These are phyloP conservation scores for Penicillium rolfsii DNA, from an alignment of 2,329 filamentous ascomycete genomes.

Conservation along the genomic window DNA sequence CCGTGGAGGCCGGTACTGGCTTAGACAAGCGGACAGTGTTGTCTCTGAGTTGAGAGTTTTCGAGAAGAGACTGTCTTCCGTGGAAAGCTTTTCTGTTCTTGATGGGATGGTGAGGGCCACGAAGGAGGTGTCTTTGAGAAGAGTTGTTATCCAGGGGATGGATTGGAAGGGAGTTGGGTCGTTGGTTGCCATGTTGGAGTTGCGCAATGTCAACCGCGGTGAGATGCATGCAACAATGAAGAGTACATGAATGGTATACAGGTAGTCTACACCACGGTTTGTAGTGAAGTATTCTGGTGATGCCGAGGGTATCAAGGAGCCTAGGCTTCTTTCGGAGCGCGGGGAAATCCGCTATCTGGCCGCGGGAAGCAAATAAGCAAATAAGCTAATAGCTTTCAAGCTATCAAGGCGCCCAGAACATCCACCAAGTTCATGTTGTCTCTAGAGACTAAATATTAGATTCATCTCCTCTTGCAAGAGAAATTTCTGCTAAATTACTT, in stretches of 20 bases:
- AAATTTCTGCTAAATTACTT: too few species aligned
- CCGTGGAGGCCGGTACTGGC: slow-evolving; percentile 7
- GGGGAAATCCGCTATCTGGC: neutral
- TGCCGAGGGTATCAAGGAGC: neutral
- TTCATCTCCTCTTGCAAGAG: too few species aligned
- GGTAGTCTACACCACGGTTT: neutral
- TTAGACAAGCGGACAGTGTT: slow-evolving; percentile 11
- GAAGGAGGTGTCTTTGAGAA: slow-evolving; percentile 13
- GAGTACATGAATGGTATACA: neutral
- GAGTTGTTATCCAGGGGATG: slow-evolving; percentile 14
- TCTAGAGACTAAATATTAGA: neutral
- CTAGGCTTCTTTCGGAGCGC: neutral
- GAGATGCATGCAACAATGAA: neutral
- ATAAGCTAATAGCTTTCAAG: neutral
- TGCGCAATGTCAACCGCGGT: neutral
- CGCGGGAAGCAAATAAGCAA: neutral
- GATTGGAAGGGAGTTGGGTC: slow-evolving; percentile 6
- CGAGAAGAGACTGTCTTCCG: slow-evolving; percentile 13
- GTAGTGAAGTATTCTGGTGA: neutral
- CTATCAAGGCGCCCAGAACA: neutral
- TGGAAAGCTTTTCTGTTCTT: slow-evolving; percentile 6
- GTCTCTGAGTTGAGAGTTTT: slow-evolving; percentile 8
- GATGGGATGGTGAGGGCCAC: slow-evolving; percentile 3
- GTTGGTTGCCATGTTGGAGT: slow-evolving; percentile 5
- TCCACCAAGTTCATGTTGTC: neutral